Percentiles rank a stretch among this genome's conserved stretches.
Conservation (phyloP, 495 filamentous ascomycete species). For the Neurospora sp. region DNA sequence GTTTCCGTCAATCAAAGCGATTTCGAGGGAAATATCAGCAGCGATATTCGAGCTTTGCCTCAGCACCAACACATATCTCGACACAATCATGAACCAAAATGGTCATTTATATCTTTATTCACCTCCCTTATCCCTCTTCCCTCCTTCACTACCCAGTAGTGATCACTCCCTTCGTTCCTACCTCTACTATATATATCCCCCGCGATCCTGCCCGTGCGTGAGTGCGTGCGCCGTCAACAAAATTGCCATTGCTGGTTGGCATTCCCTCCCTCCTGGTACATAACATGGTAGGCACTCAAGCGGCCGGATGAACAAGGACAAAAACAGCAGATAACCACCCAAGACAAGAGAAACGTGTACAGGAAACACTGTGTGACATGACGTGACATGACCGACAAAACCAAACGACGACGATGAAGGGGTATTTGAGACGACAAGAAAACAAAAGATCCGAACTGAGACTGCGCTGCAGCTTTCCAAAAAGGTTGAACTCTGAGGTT, state of each 20-base stretch:
- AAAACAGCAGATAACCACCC: neutral
- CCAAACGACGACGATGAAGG: neutral
- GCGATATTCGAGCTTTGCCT: no score
- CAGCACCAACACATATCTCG: neutral
- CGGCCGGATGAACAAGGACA: neutral
- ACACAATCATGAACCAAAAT: neutral
- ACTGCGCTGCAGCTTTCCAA: conserved; percentile 7
- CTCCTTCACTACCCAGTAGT: neutral
- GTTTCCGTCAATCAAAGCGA: no score
- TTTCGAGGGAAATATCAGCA: no score
- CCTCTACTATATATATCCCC: neutral
- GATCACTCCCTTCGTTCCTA: neutral
- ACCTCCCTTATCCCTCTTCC: no score
- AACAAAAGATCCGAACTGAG: neutral
- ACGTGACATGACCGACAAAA: neutral
- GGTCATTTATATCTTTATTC: neutral
- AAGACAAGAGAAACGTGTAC: neutral
- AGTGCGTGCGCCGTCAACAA: neutral
- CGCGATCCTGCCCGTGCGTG: neutral
- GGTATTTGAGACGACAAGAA: neutral
- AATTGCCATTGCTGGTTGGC: neutral
- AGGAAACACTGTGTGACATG: neutral
- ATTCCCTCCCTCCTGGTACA: neutral
- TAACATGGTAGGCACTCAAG: neutral
- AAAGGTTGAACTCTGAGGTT: neutral